A percentile compares a stretch with the other conserved stretches of the same genome.
These are phyloP conservation scores for Amyloporia xantha DNA, from an alignment of 768 basidiomycete genomes.

Conservation along the genomic window DNA sequence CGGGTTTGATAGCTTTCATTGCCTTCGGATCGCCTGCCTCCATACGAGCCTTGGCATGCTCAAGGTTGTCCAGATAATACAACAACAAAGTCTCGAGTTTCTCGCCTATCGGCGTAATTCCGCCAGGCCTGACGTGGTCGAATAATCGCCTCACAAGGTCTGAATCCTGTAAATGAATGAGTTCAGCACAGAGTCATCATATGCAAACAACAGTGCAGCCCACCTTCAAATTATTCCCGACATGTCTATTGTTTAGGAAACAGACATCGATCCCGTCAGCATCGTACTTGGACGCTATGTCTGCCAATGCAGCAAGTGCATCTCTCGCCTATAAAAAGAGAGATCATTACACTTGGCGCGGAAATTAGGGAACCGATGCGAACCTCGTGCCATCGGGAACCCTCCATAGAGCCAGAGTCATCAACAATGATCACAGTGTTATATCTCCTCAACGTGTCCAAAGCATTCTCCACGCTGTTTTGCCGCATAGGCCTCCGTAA, in stretches of 20 bases:
- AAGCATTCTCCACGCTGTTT: slow-evolving; percentile 16
- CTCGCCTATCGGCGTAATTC: slow-evolving; percentile 40
- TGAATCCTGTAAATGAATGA: slow-evolving; percentile 26
- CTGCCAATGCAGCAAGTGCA: slow-evolving; percentile 44
- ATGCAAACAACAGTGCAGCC: not conserved
- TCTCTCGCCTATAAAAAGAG: slow-evolving; percentile 31
- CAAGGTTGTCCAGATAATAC: slow-evolving; percentile 30
- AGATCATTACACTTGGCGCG: not conserved
- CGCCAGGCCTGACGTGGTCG: slow-evolving; percentile 34
- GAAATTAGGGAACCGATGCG: not conserved
- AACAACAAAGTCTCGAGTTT: slow-evolving; percentile 34
- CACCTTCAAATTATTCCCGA: slow-evolving; percentile 35
- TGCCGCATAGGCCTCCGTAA: slow-evolving; percentile 13
- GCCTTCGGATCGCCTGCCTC: slow-evolving; percentile 14
- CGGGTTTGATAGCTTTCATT: slow-evolving; percentile 38
- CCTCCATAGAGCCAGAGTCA: slow-evolving; percentile 54
- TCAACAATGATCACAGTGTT: slow-evolving; percentile 56
- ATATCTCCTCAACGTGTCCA: slow-evolving; percentile 37
- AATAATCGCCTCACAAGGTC: slow-evolving; percentile 37
- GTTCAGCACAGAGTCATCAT: not conserved
- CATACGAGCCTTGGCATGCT: slow-evolving; percentile 23
- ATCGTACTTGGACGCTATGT: slow-evolving; percentile 44
- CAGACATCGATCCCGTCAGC: slow-evolving; percentile 54
- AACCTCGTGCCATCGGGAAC: slow-evolving; percentile 45
- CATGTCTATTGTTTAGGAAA: slow-evolving; percentile 41